Evolutionary conservation across 2,329 filamentous ascomycete species (phyloP), one percentile per base, ranked within the genome.

Genomic region (Calonectria honghensis): DNA sequence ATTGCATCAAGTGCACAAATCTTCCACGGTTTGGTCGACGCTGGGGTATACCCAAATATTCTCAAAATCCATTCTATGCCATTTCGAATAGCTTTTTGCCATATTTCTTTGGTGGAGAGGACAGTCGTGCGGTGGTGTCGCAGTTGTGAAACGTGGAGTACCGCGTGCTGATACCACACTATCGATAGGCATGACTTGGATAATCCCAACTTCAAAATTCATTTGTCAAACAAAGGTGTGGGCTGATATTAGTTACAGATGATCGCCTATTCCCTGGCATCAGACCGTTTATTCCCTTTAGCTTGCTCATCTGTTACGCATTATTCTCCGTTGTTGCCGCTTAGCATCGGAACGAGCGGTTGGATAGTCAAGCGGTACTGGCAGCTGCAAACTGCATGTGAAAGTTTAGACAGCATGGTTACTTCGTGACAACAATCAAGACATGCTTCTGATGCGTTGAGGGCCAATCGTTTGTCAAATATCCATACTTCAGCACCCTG

Each of bases 351-450:
- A 41, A 27, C 13, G 10, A 16, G 14, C 4, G 57, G 35, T 31
- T 63, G 14, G 37, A 63, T 41, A 63, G 57, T 63, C 37, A n/a
- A 41, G 37, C 37, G 57, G 41, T 24, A 63, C 27, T 37, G 24
- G 24, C 27, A 27, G 14, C 27, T 37, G 57, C 57, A 41, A 41
- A 29, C 24, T 20, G 24, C 14, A 16, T n/a, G 57, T 27, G 35
- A 10, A 29, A 7, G 24, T 41, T 20, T 63, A 14, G 24, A 31
- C 24, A 41, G 10, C 5, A 41, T 14, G 6, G 14, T 29, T 29
- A 18, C 16, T 63, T 29, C 14, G 16, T 35, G 57, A 63, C 35
- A 20, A 35, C 27, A 41, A 63, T 29, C 32, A 9, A 63, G 14
- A 3, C 16, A 20, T 18, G 6, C 27, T 27, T n/a, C 6, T 18